Base-by-base conservation (phyloP, 1,284 basidiomycete genomes). In the Cerioporus squamosus region DNA sequence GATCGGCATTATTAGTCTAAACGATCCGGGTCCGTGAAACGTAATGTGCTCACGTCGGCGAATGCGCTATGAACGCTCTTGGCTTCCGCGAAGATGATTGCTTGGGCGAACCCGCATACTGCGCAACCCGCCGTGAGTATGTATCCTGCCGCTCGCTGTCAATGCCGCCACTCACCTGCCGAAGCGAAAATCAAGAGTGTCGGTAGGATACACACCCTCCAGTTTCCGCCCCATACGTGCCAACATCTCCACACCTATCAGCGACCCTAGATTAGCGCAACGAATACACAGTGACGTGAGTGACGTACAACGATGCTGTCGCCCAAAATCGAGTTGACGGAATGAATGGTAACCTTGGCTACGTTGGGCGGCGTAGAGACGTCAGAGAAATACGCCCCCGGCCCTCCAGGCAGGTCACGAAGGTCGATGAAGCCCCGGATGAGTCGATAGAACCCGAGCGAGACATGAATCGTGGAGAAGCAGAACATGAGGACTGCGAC, bases 341-440 rank as follows among this genome's bases (percentile, higher is more conserved):
- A 74, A 57, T 77, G 75, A 40, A 77, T 70, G 22, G 70, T 71
- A 29, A 77, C 75, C 55, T 77, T 77, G 22, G 72, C 74, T 22
- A 77, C 75, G 57, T 77, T 76, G 29, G 72, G 69, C 22, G 74
- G 75, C 14, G 72, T 72, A 23, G 73, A 76, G 3, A 77, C 74
- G 53, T 76, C 70, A 1, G 74, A 74, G 59, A 77, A 77, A 61
- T 72, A 77, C 3, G 70, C 74, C 26, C 64, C 68, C 4, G 75
- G 75, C 18, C 74, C 75, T 8, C 75, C 75, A 12, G 69, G 66
- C 49, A 58, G 53, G 58, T 76, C 63, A 24, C 74, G 70, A 8
- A 69, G 64, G 39, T 66, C 59, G 54, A 77, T 76, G 68, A 77
- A 77, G 18, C 75, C 76, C 61, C 70, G 66, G 50, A 77, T 73